Conservation (phyloP, 2,329 filamentous ascomycete genomes). For the Pezicula neosporulosa region DNA sequence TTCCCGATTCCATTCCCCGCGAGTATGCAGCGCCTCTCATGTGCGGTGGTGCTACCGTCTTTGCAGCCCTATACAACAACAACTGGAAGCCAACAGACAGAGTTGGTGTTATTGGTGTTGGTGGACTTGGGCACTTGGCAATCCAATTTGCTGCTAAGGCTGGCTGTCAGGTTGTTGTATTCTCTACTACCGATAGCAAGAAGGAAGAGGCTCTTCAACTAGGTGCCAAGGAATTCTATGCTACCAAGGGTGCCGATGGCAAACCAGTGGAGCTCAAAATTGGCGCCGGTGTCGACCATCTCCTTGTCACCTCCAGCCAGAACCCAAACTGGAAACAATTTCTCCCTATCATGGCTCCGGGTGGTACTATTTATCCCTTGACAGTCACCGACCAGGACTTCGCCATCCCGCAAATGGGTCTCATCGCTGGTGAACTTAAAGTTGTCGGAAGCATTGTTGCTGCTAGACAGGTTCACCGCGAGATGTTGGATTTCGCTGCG, state of each 20-base stretch:
- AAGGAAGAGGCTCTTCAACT: conserved; percentile 57
- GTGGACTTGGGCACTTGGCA: conserved; percentile 60
- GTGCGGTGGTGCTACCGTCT: conserved; percentile 43
- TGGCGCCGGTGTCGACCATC: conserved; percentile 29
- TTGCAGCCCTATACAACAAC: conserved; percentile 31
- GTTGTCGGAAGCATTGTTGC: conserved; percentile 26
- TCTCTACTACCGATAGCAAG: conserved; percentile 58
- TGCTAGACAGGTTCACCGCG: conserved; percentile 45
- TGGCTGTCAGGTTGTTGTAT: conserved; percentile 57
- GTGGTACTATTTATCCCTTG: conserved; percentile 62
- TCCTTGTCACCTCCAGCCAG: conserved; percentile 25
- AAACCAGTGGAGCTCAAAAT: conserved; percentile 20
- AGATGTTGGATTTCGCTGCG: conserved; percentile 56
- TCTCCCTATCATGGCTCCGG: conserved; percentile 54
- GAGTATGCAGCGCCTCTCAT: conserved; percentile 41
- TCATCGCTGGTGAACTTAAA: conserved; percentile 21
- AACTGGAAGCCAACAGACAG: conserved; percentile 27
- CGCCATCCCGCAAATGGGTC: conserved; percentile 24
- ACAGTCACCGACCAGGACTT: conserved; percentile 52
- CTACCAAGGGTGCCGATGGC: conserved; percentile 36
- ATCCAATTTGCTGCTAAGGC: conserved; percentile 62
- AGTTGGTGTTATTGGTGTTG: conserved; percentile 47
- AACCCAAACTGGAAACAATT: conserved; percentile 60
- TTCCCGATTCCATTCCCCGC: conserved; percentile 34
- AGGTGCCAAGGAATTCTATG: conserved; percentile 59